Evolutionary conservation across 2,329 filamentous ascomycete species (phyloP), one percentile per base, ranked within the genome.

Genomic region (Metarhizium brunneum): DNA sequence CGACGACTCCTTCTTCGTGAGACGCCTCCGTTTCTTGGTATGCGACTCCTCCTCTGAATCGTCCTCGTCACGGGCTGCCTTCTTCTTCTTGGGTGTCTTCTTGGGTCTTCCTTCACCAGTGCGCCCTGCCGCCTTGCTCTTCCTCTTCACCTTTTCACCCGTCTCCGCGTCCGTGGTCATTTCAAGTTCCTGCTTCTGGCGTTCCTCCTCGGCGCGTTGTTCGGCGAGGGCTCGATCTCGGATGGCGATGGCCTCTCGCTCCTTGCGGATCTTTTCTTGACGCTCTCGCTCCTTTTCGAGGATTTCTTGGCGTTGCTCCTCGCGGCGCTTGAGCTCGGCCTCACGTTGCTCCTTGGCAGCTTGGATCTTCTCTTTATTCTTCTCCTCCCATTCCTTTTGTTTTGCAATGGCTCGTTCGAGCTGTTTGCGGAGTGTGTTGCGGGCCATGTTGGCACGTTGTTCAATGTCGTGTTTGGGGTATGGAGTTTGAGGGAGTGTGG

Each of bases 401-500:
- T 83, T 87, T 61, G 90, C 85, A 50, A 92, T 83, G 4, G 89
- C 87, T 64, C 91, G 85, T 65, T 95, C 90, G 13, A 99, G 82
- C 69, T 99, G 92, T 64, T 90, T 91, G 61, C 89, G 87, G 74
- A 96, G 90, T 1, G 95, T 99, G 69, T 96, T 96, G 58, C 88
- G 86, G 61, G 90, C 92, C 94, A 99, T 99, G 77, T 90, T 95
- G 47, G 94, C 92, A 66, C 95, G 90, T 72, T 95, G 90, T 69
- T 97, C 92, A 40, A 99, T 83, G 63, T 96, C 90, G 58, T 87
- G 81, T 63, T 90, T 87, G 6, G 92, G 94, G 71, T 96, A 99
- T 0, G 94, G 95, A 4, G 94, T 82, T 57, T 83, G 77, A 1
- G 82, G 81, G 57, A 83, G 77, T 36, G 76, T 72, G 3, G 84